These are phyloP conservation scores for Apiospora sp. DNA, from an alignment of 2,329 filamentous ascomycete genomes.

Conservation along the genomic window DNA sequence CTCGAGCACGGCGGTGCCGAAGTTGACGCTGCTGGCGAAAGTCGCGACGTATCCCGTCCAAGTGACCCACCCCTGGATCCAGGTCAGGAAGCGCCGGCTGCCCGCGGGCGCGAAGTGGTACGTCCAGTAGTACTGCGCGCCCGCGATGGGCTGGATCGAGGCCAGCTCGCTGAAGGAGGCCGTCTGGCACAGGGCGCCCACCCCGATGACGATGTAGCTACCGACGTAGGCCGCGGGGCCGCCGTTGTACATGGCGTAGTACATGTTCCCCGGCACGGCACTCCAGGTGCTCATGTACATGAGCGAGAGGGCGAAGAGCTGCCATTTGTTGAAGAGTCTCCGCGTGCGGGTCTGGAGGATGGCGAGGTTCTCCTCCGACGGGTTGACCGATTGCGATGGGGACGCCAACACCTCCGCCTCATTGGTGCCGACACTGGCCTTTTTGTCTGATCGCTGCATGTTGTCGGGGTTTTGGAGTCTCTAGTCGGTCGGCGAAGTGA, in stretches of 20 bases:
- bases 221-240: slow-evolving; percentile 27
- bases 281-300: slow-evolving; percentile 29
- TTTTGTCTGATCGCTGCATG: background rate
- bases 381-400: background rate
- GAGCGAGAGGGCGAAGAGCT: slow-evolving; percentile 29
- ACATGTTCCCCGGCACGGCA: slow-evolving; percentile 28
- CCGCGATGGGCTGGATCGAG: slow-evolving; percentile 28
- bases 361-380: slow-evolving; percentile 6
- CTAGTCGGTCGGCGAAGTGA: background rate
- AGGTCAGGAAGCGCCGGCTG: slow-evolving; percentile 28
- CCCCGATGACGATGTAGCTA: slow-evolving; percentile 27
- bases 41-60: slow-evolving; percentile 28
- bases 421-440: background rate
- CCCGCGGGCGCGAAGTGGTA: slow-evolving; percentile 26
- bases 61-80: slow-evolving; percentile 28
- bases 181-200: slow-evolving; percentile 25
- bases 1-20: slow-evolving; percentile 27
- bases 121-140: slow-evolving; percentile 30
- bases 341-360: slow-evolving; percentile 27
- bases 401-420: background rate
- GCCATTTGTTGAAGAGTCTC: slow-evolving; percentile 26
- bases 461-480: background rate
- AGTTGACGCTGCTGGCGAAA: slow-evolving; percentile 27
- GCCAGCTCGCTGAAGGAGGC: slow-evolving; percentile 28
- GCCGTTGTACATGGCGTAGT: slow-evolving; percentile 28